These are phyloP conservation scores for Apophysomyces variabilis DNA, from an alignment of 371 early-diverging fungal species.

Conservation along the genomic window DNA sequence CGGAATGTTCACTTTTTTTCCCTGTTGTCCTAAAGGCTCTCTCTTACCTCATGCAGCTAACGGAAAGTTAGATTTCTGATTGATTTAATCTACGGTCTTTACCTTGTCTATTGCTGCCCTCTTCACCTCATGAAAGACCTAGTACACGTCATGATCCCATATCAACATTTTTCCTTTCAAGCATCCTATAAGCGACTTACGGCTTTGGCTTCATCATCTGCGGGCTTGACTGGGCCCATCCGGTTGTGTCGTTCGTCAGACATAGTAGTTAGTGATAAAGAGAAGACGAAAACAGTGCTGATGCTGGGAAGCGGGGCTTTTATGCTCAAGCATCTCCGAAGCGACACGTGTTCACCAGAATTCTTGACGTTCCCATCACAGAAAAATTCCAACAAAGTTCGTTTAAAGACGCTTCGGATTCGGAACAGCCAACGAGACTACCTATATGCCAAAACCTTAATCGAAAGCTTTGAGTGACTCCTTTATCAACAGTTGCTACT, in stretches of 20 bases:
- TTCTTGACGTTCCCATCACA: too few relatives aligned
- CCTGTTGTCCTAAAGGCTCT: background rate
- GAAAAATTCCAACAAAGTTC: too few relatives aligned
- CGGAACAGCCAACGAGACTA: too few relatives aligned
- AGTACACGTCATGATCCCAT: too few relatives aligned
- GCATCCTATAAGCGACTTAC: conserved; percentile 29
- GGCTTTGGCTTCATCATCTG: conserved; percentile 47
- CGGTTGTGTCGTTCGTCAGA: conserved; percentile 52
- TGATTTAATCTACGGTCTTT: background rate
- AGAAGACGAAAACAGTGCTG: background rate
- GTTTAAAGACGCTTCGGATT: too few relatives aligned
- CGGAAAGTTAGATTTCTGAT: background rate
- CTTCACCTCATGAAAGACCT: conserved; percentile 51
- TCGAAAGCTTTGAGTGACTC: too few relatives aligned
- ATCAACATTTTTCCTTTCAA: too few relatives aligned
- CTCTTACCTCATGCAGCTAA: conserved; percentile 35
- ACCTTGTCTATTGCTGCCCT: conserved; percentile 40
- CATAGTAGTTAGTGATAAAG: conserved; percentile 28
- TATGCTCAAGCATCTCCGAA: background rate
- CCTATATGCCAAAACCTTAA: too few relatives aligned
- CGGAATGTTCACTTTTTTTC: background rate
- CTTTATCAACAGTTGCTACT: too few relatives aligned
- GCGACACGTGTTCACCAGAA: too few relatives aligned
- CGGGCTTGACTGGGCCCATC: conserved; percentile 49
- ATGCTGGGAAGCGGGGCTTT: background rate